Base-by-base conservation (phyloP, 768 basidiomycete genomes). In the Clathrus columnatus region DNA sequence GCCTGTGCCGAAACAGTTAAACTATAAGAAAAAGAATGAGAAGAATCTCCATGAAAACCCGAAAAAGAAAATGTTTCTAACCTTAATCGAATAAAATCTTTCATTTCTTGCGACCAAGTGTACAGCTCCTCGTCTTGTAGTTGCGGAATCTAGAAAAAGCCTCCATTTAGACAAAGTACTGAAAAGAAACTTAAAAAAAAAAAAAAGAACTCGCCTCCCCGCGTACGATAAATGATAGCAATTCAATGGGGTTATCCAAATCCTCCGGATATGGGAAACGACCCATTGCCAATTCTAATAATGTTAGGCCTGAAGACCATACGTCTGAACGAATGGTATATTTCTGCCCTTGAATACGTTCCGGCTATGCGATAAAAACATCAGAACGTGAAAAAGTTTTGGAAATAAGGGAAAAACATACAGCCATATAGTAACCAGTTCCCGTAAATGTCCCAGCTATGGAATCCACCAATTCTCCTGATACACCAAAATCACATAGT, bases 381-480 rank as follows among this genome's bases (percentile, higher is more conserved):
- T 48, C 17, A 16, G 27, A 4, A 51, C 51, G 43, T 54, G 42
- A 62, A 29, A 46, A 23, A 43, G 63, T 51, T 51, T 48, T 53
- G 28, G 21, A 30, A 47, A 26, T 41, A 54, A n/a, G 29, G 42
- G 20, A 59, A 51, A 58, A 42, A 30, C 94, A 69, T 64, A 97
- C 95, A 61, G 96, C 94, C 95, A 98, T 98, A 71, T 98, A 99
- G 61, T 90, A 87, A 66, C 92, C 92, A 44, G 95, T 98, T 6
- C 96, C 96, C 1, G 95, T 98, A 66, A 97, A 98, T 0, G 96
- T 98, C 52, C 89, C 90, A 16, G 96, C 96, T 59, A 88, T 70
- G 50, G 88, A 91, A 64, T 87, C 83, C 62, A 97, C 84, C 21
- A 99, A 78, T 70, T 96, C 91, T 42, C 95, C 96, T 24, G 95